phyloP scores from a whole-genome alignment of 805 yeast species.

The Wickerhamomyces chambardii region DNA sequence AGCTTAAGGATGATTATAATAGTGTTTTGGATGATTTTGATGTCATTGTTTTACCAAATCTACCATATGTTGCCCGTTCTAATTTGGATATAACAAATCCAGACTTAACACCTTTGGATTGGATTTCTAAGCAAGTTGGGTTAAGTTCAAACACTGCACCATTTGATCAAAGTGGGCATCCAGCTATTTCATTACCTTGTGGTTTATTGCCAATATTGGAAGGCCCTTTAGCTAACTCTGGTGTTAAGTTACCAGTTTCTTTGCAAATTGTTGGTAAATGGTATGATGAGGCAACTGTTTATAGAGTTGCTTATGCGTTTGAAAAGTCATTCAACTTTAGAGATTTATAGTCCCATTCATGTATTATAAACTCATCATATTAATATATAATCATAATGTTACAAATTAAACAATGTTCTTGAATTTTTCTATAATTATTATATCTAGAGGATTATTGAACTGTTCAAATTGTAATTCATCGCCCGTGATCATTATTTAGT shows the following conservation, averaged over 20 bases:
- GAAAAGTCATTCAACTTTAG: constrained; percentile 18
- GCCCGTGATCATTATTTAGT: too few species aligned
- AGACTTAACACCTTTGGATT: constrained; percentile 16
- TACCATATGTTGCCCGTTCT: constrained; percentile 20
- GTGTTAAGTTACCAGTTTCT: constrained; percentile 24
- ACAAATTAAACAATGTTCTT: too few species aligned
- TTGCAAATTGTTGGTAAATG: constrained; percentile 25
- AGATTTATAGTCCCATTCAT: too few species aligned
- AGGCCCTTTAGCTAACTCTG: constrained; percentile 11
- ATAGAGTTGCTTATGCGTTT: constrained; percentile 27
- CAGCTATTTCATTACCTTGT: constrained; percentile 25
- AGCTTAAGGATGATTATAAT: constrained; percentile 23
- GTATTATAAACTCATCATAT: too few species aligned
- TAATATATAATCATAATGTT: too few species aligned
- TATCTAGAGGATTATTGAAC: too few species aligned
- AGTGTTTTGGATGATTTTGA: constrained; percentile 21
- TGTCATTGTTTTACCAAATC: constrained; percentile 24
- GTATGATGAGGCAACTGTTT: constrained; percentile 22
- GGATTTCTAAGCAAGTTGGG: constrained; percentile 21
- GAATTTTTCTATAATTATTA: too few species aligned
- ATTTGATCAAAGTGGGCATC: constrained; percentile 28
- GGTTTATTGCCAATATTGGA: constrained; percentile 22
- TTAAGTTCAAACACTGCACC: constrained; percentile 26
- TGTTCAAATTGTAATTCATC: too few species aligned
- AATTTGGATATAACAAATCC: constrained; percentile 11